A percentile compares a stretch with the other conserved stretches of the same genome.
These are phyloP conservation scores for Lachnellula willkommii DNA, from an alignment of 2,329 filamentous ascomycete species.

Conservation along the genomic window DNA sequence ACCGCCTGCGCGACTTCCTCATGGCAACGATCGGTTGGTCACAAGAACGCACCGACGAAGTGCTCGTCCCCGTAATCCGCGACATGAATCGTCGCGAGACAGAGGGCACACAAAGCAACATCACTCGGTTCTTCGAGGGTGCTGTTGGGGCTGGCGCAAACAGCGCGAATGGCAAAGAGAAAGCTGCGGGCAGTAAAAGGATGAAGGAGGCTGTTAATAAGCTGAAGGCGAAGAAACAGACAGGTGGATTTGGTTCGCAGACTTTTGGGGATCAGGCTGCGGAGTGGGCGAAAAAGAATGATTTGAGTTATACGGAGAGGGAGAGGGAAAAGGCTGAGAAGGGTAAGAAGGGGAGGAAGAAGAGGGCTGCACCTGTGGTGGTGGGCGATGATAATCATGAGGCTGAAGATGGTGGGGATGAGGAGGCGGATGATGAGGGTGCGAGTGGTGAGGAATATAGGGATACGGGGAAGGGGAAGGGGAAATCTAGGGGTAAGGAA, in stretches of 20 bases:
- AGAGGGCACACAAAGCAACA: conserved; percentile 93
- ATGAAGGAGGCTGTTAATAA: conserved; percentile 71
- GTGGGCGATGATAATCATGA: neutral
- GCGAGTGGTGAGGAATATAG: conserved; percentile 9
- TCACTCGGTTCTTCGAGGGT: conserved; percentile 86
- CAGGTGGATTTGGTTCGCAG: neutral
- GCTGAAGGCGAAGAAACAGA: conserved; percentile 48
- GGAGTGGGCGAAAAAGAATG: conserved; percentile 31
- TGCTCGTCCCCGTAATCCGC: conserved; percentile 87
- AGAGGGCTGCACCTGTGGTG: neutral
- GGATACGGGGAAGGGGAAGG: conserved; percentile 7
- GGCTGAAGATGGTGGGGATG: neutral
- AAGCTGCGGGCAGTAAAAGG: conserved; percentile 59
- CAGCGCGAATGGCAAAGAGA: conserved; percentile 63
- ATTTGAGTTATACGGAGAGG: conserved; percentile 26
- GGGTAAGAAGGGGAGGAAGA: conserved; percentile 9
- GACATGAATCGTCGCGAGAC: conserved; percentile 87
- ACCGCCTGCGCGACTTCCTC: conserved; percentile 75
- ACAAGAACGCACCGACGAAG: conserved; percentile 87
- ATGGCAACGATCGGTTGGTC: conserved; percentile 93
- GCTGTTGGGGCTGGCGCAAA: conserved; percentile 52
- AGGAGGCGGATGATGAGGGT: conserved; percentile 10
- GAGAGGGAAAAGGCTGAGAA: conserved; percentile 19
- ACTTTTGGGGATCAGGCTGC: conserved; percentile 31
- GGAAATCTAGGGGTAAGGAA: conserved; percentile 1